Evolutionary conservation across 2,329 filamentous ascomycete species (phyloP), one percentile per base, ranked within the genome.

Genomic region (Byssothecium circinans): DNA sequence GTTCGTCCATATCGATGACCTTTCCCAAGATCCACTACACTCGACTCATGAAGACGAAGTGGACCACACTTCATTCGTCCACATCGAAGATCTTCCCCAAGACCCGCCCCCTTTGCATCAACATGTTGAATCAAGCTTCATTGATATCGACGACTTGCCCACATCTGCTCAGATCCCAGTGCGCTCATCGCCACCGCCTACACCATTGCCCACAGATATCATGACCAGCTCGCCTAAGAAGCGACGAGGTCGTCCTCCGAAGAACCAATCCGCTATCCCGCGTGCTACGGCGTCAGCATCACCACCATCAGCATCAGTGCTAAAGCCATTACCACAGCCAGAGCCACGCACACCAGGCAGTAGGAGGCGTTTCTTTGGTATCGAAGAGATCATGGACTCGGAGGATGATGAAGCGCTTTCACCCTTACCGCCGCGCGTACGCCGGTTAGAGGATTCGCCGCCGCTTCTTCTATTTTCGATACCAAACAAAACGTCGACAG

Each of bases 351-450:
- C 56, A 8, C 47, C 47, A 1, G 27, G 34, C 3, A 42, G 34
- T 12, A 23, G 4, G 8, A 56, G 49, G 7, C 61, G 65, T 6
- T 72, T 68, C 47, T 47, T 58, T 12, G 53, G 68, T 33, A 64
- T 73, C 17, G 70, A 73, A 20, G 70, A 72, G 15, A 73, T 74
- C 22, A 52, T 67, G 2, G 71, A 74, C 50, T 73, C 70, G 0
- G 69, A 73, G 54, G 65, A 70, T 37, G 69, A 72, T 12, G 58
- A 60, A 29, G 52, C 56, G 0, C 50, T 69, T 2, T 68, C 67
- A 1, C 69, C 68, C 1, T 67, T 67, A 1, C 69, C 70, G 32
- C 69, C 68, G 3, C 67, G 64, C 22, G 29, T 50, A n/a, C 45
- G 47, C 6, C 61, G 49, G 10, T 39, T 59, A 2, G 36, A 50